These are phyloP conservation scores for Trichocladium uniseriatum DNA, from an alignment of 495 filamentous ascomycete genomes.

Conservation along the genomic window DNA sequence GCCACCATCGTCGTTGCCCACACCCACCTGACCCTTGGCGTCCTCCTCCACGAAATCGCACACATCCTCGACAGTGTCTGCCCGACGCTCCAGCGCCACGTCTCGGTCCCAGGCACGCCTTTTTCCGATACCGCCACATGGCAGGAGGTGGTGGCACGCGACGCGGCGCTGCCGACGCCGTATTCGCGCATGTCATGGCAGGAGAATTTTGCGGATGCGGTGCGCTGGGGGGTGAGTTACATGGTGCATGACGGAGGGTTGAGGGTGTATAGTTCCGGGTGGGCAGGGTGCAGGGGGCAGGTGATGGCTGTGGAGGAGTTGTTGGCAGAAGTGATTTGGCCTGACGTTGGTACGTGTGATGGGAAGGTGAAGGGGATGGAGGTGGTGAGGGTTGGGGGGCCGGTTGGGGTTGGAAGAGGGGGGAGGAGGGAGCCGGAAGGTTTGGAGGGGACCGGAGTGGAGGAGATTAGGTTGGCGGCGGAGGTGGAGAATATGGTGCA, in stretches of 20 bases:
- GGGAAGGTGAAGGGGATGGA: neutral
- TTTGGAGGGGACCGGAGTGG: neutral
- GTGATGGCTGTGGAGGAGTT: conserved; percentile 2
- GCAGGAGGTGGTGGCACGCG: conserved; percentile 2
- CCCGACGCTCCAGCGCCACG: neutral
- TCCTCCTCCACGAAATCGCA: conserved; percentile 18
- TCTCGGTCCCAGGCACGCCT: neutral
- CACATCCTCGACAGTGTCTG: conserved; percentile 18
- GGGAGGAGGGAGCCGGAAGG: neutral
- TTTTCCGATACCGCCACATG: conserved; percentile 12
- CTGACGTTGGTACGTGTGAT: neutral
- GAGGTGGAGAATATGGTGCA: neutral
- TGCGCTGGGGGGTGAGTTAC: conserved; percentile 17
- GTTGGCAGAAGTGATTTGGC: conserved; percentile 11
- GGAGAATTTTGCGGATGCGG: conserved; percentile 21
- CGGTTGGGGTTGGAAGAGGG: neutral
- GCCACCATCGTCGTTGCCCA: conserved; percentile 6
- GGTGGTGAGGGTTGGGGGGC: neutral
- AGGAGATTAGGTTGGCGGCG: neutral
- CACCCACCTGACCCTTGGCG: conserved; percentile 15
- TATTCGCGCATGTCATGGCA: conserved; percentile 13
- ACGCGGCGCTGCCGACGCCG: conserved; percentile 12
- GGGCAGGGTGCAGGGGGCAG: conserved; percentile 9
- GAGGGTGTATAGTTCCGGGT: conserved; percentile 7
- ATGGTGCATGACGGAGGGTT: conserved; percentile 7